phyloP scores from a whole-genome alignment of 192 early-diverging fungal species.

The Backusella westeae region DNA sequence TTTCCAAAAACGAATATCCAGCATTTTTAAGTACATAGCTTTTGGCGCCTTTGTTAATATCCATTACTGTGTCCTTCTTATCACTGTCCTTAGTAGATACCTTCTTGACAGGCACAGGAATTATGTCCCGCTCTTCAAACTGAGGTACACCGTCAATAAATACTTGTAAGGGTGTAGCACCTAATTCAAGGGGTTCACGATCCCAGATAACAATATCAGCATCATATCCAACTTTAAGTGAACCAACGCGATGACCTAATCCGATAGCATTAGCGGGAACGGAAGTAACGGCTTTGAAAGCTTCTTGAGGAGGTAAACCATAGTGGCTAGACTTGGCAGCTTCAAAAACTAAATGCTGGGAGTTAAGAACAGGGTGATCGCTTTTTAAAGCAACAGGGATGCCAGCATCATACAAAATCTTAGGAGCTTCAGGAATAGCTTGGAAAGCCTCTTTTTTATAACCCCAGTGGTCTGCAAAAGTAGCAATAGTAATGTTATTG shows the following conservation, averaged over 20 bases:
- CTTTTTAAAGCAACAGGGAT: slow-evolving; percentile 75
- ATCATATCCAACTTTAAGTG: slow-evolving; percentile 65
- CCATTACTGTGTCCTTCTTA: not conserved
- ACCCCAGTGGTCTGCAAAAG: slow-evolving; percentile 66
- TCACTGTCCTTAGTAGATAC: slow-evolving; percentile 19
- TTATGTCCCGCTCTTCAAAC: slow-evolving; percentile 38
- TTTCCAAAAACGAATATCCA: not conserved
- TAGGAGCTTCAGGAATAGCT: slow-evolving; percentile 53
- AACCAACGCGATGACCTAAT: slow-evolving; percentile 64
- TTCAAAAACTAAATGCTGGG: slow-evolving; percentile 72
- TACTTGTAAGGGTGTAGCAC: slow-evolving; percentile 74
- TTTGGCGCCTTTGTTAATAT: not conserved
- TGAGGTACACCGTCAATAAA: slow-evolving; percentile 70
- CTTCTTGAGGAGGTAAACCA: slow-evolving; percentile 56
- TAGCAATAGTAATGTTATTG: slow-evolving; percentile 68
- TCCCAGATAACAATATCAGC: slow-evolving; percentile 84
- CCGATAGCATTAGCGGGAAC: slow-evolving; percentile 73
- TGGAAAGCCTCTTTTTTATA: slow-evolving; percentile 81
- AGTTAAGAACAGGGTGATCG: slow-evolving; percentile 77
- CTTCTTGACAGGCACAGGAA: slow-evolving; percentile 18
- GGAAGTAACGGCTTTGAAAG: slow-evolving; percentile 67
- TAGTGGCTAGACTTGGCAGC: slow-evolving; percentile 74
- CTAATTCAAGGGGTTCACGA: slow-evolving; percentile 64
- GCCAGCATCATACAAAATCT: slow-evolving; percentile 64
- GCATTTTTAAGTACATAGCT: slow-evolving; percentile 9